These are phyloP conservation scores for Coemansia sp. DNA, from an alignment of 192 early-diverging fungal genomes.

Conservation along the genomic window DNA sequence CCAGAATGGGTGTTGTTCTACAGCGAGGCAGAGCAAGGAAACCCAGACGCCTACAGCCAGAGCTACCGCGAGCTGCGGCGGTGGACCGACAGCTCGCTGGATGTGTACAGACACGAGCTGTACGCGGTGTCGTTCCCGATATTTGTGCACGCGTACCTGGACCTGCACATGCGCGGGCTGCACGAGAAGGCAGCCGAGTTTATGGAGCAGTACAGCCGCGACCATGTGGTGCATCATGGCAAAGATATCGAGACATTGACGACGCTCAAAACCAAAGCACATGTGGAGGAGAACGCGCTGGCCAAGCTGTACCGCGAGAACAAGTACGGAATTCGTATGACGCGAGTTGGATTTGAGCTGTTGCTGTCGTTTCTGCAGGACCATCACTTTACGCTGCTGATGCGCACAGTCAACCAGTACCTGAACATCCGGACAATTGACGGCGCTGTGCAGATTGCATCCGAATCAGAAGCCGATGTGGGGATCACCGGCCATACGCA, in stretches of 20 bases:
- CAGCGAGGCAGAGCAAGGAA: slow-evolving; percentile 67
- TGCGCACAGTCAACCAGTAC: slow-evolving; percentile 90
- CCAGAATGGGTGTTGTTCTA: slow-evolving; percentile 67
- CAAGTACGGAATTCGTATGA: slow-evolving; percentile 84
- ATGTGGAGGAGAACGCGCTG: slow-evolving; percentile 78
- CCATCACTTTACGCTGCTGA: slow-evolving; percentile 81
- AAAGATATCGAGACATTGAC: slow-evolving; percentile 67
- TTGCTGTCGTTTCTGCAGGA: slow-evolving; percentile 90
- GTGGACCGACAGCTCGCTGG: slow-evolving; percentile 93
- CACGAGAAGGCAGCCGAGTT: slow-evolving; percentile 58
- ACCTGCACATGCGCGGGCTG: slow-evolving; percentile 62
- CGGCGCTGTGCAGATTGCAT: slow-evolving; percentile 29
- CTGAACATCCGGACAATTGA: slow-evolving; percentile 66
- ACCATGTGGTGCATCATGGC: slow-evolving; percentile 75
- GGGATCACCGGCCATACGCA: slow-evolving; percentile 70
- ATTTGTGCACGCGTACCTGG: slow-evolving; percentile 89
- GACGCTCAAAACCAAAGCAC: slow-evolving; percentile 68
- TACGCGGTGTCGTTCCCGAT: slow-evolving; percentile 81
- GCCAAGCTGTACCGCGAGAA: slow-evolving; percentile 75
- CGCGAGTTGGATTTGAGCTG: slow-evolving; percentile 82
- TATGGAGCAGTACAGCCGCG: slow-evolving; percentile 68
- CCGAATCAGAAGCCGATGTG: slow-evolving; percentile 58
- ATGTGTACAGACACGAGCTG: slow-evolving; percentile 91
- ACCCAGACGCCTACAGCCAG: slow-evolving; percentile 78
- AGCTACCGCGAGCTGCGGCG: slow-evolving; percentile 74